phyloP scores from a whole-genome alignment of 148 eudicot genomes.

The Rheum nobile region DNA sequence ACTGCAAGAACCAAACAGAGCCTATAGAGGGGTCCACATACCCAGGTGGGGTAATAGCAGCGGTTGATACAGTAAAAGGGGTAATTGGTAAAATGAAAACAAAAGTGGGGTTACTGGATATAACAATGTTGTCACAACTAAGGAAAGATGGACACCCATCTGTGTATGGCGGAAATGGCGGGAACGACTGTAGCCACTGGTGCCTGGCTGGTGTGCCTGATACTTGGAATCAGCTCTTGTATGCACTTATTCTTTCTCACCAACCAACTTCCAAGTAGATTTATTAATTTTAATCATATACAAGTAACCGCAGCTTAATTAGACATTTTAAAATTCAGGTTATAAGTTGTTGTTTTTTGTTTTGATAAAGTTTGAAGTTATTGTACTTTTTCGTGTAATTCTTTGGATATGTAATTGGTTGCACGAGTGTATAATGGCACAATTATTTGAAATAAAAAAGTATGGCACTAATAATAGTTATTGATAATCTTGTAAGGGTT shows the following conservation, averaged over 20 bases:
- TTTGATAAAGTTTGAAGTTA: too few relatives aligned
- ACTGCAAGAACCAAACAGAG: slow-evolving; percentile 24
- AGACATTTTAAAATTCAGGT: too few relatives aligned
- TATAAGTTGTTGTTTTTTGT: too few relatives aligned
- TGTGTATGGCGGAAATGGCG: slow-evolving; percentile 20
- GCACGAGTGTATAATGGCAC: too few relatives aligned
- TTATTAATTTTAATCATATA: too few relatives aligned
- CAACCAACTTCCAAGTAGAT: not conserved
- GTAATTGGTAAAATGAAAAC: slow-evolving; percentile 20
- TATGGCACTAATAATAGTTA: too few relatives aligned
- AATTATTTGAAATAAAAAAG: too few relatives aligned
- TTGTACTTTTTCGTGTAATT: too few relatives aligned
- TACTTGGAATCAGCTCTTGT: slow-evolving; percentile 43
- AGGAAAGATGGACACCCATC: slow-evolving; percentile 59
- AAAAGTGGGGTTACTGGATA: slow-evolving; percentile 27
- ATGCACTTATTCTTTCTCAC: slow-evolving; percentile 15
- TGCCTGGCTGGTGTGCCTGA: slow-evolving; percentile 62
- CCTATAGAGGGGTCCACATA: slow-evolving; percentile 22
- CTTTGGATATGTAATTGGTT: too few relatives aligned
- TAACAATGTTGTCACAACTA: slow-evolving; percentile 32
- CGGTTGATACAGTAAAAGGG: slow-evolving; percentile 19
- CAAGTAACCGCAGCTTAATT: too few relatives aligned
- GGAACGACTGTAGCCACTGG: slow-evolving; percentile 58
- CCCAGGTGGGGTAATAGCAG: slow-evolving; percentile 16
- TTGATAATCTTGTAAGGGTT: too few relatives aligned